Conservation (phyloP, 768 basidiomycete species). For the Amanita rubescens region DNA sequence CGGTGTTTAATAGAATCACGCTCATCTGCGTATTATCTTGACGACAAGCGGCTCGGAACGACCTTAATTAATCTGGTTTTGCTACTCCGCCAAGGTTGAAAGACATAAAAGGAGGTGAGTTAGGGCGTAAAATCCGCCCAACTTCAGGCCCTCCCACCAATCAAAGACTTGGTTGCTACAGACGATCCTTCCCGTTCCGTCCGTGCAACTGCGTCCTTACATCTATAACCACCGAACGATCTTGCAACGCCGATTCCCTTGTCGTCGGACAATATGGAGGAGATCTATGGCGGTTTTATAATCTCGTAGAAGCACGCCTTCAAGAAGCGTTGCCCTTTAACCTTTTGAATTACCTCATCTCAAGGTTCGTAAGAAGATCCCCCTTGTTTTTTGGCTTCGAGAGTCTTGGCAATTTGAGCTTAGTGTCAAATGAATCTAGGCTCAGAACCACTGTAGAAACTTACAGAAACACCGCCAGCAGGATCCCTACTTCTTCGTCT, state of each 20-base stretch:
- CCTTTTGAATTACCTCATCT: neutral
- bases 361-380: conserved; percentile 2
- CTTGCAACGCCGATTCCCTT: conserved; percentile 5
- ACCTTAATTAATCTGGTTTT: neutral
- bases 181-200: neutral
- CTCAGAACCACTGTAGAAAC: neutral
- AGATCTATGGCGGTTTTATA: neutral
- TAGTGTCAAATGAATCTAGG: neutral
- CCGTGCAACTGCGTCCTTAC: neutral
- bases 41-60: neutral
- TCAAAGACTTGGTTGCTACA: neutral
- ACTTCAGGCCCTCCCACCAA: neutral
- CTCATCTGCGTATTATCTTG: neutral
- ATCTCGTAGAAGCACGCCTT: conserved; percentile 2
- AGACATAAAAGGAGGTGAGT: conserved; percentile 2
- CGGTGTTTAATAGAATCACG: neutral
- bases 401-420: neutral
- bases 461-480: neutral
- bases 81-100: neutral
- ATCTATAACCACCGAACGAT: conserved; percentile 5
- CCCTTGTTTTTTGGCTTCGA: neutral
- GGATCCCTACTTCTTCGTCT: conserved; percentile 4
- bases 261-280: neutral
- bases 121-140: neutral
- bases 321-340: neutral